A percentile compares a stretch with the other conserved stretches of the same genome.
phyloP scores from a whole-genome alignment of 2,329 filamentous ascomycete genomes.

The Graphilbum sp. region DNA sequence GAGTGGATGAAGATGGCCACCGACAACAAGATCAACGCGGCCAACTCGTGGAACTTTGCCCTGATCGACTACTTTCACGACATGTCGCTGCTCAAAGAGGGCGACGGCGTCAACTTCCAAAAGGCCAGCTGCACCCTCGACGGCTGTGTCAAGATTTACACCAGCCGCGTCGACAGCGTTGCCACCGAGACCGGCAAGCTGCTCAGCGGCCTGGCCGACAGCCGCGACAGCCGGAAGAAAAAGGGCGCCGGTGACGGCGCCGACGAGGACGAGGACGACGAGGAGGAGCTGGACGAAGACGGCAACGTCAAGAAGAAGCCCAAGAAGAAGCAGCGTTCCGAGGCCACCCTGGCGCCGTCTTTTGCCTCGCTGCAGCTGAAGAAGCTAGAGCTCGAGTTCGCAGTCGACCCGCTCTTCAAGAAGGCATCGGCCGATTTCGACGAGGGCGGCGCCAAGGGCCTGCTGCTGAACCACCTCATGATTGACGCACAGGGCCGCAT shows the following conservation, averaged over 20 bases:
- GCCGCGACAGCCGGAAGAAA: conserved; percentile 60
- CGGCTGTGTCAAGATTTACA: conserved; percentile 98
- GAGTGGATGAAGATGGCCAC: conserved; percentile 99
- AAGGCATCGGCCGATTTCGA: conserved; percentile 98
- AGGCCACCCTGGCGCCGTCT: conserved; percentile 80
- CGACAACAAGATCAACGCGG: conserved; percentile 97
- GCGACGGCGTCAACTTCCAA: conserved; percentile 95
- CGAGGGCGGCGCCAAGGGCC: conserved; percentile 88
- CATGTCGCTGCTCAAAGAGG: conserved; percentile 92
- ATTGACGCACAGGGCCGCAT: conserved; percentile 87
- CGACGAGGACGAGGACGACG: conserved; percentile 47
- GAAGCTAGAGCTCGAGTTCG: conserved; percentile 93
- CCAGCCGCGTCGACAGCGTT: conserved; percentile 92
- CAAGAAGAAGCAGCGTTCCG: conserved; percentile 67
- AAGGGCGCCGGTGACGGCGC: conserved; percentile 44
- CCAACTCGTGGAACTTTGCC: conserved; percentile 99
- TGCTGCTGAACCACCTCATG: conserved; percentile 89
- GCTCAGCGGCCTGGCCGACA: conserved; percentile 82
- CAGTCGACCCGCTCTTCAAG: conserved; percentile 96
- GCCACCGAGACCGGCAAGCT: conserved; percentile 94
- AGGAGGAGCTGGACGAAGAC: conserved; percentile 41
- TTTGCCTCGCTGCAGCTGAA: conserved; percentile 84
- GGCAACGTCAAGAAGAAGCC: conserved; percentile 39
- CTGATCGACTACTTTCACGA: conserved; percentile 99
- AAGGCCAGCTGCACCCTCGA: conserved; percentile 95